Conservation (phyloP, 805 yeast genomes). For the Candida nitratophila region DNA sequence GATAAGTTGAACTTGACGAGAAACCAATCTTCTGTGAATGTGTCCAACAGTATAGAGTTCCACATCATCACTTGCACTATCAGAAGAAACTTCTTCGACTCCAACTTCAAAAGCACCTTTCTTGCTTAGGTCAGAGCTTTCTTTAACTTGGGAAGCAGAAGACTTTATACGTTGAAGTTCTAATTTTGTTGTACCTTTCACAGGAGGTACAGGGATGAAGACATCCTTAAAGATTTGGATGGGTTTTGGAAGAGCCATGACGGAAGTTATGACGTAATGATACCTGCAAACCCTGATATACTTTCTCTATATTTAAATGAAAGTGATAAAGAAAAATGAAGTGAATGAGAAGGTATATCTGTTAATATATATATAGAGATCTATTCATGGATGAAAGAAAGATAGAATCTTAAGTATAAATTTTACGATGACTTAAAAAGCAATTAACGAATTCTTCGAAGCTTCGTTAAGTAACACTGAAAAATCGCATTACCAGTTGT, state of each 20-base stretch:
- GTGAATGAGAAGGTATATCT: too few species aligned
- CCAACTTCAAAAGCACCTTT: neutral
- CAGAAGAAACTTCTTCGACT: slow-evolving; percentile 4
- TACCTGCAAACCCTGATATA: too few species aligned
- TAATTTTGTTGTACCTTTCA: slow-evolving; percentile 9
- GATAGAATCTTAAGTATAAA: too few species aligned
- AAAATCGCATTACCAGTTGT: too few species aligned
- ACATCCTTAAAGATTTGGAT: slow-evolving; percentile 13
- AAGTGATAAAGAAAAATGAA: too few species aligned
- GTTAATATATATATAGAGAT: too few species aligned
- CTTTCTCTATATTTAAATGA: too few species aligned
- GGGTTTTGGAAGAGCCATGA: neutral
- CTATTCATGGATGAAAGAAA: too few species aligned
- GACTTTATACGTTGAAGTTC: slow-evolving; percentile 7
- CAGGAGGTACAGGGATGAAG: slow-evolving; percentile 18
- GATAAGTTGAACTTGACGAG: slow-evolving; percentile 39
- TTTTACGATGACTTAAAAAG: too few species aligned
- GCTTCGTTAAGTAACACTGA: too few species aligned
- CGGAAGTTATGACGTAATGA: neutral
- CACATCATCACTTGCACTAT: slow-evolving; percentile 6
- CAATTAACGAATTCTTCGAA: too few species aligned
- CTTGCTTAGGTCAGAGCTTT: neutral
- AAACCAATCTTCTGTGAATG: slow-evolving; percentile 25
- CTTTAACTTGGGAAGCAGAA: neutral
- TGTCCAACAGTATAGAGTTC: slow-evolving; percentile 11